phyloP scores from a whole-genome alignment of 176 grass and related monocot genomes.

The Otatea glauca region DNA sequence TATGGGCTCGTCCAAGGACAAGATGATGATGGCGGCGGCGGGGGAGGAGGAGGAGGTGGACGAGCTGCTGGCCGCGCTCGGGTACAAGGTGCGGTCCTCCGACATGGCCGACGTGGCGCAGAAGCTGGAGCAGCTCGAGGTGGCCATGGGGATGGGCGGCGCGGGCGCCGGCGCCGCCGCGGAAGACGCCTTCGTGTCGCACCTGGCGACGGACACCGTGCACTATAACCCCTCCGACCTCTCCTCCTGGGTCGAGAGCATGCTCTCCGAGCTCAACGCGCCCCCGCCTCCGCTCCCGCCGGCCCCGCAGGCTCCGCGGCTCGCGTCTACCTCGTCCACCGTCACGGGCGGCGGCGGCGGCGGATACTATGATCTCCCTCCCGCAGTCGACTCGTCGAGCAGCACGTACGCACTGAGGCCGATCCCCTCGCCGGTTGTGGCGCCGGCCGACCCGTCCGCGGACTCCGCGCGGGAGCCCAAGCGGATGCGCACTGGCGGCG shows the following conservation, averaged over 20 bases:
- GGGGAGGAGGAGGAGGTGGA: conserved; percentile 73
- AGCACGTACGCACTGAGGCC: conserved; percentile 57
- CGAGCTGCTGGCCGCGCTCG: conserved; percentile 83
- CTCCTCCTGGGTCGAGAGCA: conserved; percentile 78
- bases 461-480: conserved; percentile 65
- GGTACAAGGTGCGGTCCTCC: conserved; percentile 92
- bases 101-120: conserved; percentile 98
- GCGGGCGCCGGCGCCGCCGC: conserved; percentile 15
- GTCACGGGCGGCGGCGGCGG: conserved; percentile 21
- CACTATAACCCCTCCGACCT: conserved; percentile 93
- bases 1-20: conserved; percentile 45
- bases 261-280: conserved; percentile 85
- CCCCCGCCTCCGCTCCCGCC: conserved; percentile 67
- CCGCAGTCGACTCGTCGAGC: conserved; percentile 60
- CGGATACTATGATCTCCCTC: conserved; percentile 10
- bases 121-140: conserved; percentile 99
- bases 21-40: conserved; percentile 41
- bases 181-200: conserved; percentile 57
- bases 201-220: conserved; percentile 77
- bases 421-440: conserved; percentile 41
- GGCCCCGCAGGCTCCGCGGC: not conserved
- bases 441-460: conserved; percentile 38
- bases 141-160: conserved; percentile 84
- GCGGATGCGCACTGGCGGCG: conserved; percentile 78
- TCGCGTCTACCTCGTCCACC: conserved; percentile 40